A percentile compares a stretch with the other conserved stretches of the same genome.
These are phyloP conservation scores for Fusarium buharicum DNA, from an alignment of 2,329 filamentous ascomycete genomes.

Conservation along the genomic window DNA sequence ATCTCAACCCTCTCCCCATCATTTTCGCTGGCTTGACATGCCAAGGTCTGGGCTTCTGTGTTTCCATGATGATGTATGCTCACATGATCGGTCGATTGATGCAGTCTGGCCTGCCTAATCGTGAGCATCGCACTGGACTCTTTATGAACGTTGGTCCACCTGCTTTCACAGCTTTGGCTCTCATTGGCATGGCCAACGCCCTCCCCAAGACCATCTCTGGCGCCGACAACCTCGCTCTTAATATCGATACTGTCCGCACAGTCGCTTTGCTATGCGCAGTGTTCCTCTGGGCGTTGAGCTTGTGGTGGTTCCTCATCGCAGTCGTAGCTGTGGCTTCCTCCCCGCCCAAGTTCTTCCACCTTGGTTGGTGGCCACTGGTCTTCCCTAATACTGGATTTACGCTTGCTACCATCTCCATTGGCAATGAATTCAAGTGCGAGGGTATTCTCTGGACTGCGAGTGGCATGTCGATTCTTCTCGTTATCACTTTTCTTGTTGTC, in stretches of 20 bases:
- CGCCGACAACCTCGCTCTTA: conserved; percentile 55
- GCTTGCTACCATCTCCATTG: conserved; percentile 65
- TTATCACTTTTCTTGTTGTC: conserved; percentile 57
- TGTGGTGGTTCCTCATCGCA: conserved; percentile 66
- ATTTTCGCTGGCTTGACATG: conserved; percentile 73
- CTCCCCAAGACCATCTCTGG: conserved; percentile 58
- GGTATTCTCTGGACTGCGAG: conserved; percentile 60
- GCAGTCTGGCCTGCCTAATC: conserved; percentile 68
- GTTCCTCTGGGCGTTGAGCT: conserved; percentile 71
- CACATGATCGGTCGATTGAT: conserved; percentile 79
- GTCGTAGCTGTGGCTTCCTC: conserved; percentile 50
- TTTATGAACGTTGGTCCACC: conserved; percentile 83
- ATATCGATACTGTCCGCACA: conserved; percentile 57
- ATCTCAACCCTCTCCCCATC: conserved; percentile 67
- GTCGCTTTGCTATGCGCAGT: conserved; percentile 62
- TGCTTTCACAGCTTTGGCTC: conserved; percentile 74
- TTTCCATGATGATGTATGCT: conserved; percentile 78
- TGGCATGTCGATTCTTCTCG: conserved; percentile 60
- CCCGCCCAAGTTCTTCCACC: conserved; percentile 63
- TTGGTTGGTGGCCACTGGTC: conserved; percentile 73
- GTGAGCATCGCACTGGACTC: conserved; percentile 73
- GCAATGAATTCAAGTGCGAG: conserved; percentile 58
- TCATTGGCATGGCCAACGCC: conserved; percentile 71
- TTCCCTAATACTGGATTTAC: conserved; percentile 71
- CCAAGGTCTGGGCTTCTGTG: conserved; percentile 75